phyloP scores from a whole-genome alignment of 2,329 filamentous ascomycete species.

The Pestalotiopsis sp. region DNA sequence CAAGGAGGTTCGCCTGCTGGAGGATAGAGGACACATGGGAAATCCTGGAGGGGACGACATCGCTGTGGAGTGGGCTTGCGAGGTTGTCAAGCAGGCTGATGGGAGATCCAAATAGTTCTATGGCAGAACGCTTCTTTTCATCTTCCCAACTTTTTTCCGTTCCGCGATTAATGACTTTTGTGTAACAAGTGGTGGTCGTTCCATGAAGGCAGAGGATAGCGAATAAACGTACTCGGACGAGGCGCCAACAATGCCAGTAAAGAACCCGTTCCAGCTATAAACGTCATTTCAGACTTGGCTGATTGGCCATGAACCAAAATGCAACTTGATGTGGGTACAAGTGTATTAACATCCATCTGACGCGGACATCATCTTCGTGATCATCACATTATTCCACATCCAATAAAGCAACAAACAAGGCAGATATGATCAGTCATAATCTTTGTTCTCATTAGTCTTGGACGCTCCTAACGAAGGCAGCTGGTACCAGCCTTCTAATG shows the following conservation, averaged over 20 bases:
- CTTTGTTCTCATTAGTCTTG: background rate
- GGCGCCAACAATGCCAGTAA: no score
- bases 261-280: no score
- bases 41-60: slow-evolving; percentile 49
- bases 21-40: slow-evolving; percentile 66
- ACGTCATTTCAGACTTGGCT: no score
- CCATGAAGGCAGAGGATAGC: no score
- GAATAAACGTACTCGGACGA: no score
- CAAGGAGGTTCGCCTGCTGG: slow-evolving; percentile 68
- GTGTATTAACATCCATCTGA: no score
- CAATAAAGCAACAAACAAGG: background rate
- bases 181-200: no score
- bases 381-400: background rate
- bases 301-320: no score
- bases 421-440: background rate
- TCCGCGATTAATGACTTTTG: no score
- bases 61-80: background rate
- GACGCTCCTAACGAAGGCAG: background rate
- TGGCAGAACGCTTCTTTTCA: background rate
- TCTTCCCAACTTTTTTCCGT: background rate
- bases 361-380: background rate
- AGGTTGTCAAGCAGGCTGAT: background rate
- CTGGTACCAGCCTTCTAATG: background rate
- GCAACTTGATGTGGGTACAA: no score
- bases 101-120: background rate